Percentiles rank a stretch among this genome's conserved stretches.
Evolutionary conservation across 2,329 filamentous ascomycete genomes (phyloP).

Genomic region (Diaporthe amygdali): DNA sequence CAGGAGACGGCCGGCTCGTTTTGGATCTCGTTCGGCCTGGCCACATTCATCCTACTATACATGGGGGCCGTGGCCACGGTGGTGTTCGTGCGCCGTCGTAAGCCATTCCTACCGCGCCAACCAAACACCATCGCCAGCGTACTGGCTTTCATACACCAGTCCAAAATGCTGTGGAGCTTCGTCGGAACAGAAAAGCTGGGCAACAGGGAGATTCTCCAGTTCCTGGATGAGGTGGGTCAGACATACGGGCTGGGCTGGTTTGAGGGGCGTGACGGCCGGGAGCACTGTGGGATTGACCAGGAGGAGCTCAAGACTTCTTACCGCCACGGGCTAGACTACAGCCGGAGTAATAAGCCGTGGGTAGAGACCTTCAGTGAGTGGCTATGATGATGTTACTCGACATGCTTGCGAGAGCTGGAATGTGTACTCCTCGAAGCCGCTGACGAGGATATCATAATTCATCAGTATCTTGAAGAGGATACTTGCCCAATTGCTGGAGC

Average conservation of each 20-base stretch:
- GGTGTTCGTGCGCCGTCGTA: slow-evolving; percentile 67
- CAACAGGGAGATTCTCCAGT: slow-evolving; percentile 64
- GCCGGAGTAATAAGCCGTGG: slow-evolving; percentile 58
- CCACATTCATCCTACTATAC: slow-evolving; percentile 68
- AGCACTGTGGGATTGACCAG: slow-evolving; percentile 79
- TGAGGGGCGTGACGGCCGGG: slow-evolving; percentile 71
- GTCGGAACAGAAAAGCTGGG: slow-evolving; percentile 70
- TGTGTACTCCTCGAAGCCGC: too few relatives aligned
- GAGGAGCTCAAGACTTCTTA: slow-evolving; percentile 72
- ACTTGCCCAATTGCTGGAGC: background rate
- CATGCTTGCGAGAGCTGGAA: background rate
- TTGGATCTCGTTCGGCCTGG: slow-evolving; percentile 67
- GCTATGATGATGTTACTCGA: slow-evolving; percentile 30
- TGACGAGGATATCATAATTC: too few relatives aligned
- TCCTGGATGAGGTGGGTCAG: slow-evolving; percentile 65
- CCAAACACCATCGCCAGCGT: slow-evolving; percentile 80
- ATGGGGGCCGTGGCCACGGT: slow-evolving; percentile 63
- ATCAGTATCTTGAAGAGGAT: too few relatives aligned
- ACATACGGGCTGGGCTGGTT: slow-evolving; percentile 82
- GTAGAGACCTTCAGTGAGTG: slow-evolving; percentile 41
- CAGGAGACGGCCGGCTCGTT: slow-evolving; percentile 69
- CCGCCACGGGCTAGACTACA: slow-evolving; percentile 64
- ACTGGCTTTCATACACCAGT: slow-evolving; percentile 79
- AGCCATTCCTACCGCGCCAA: slow-evolving; percentile 77
- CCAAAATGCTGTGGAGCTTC: slow-evolving; percentile 79